phyloP scores from a whole-genome alignment of 1,139 yeast genomes.

The Taphrina populina region DNA sequence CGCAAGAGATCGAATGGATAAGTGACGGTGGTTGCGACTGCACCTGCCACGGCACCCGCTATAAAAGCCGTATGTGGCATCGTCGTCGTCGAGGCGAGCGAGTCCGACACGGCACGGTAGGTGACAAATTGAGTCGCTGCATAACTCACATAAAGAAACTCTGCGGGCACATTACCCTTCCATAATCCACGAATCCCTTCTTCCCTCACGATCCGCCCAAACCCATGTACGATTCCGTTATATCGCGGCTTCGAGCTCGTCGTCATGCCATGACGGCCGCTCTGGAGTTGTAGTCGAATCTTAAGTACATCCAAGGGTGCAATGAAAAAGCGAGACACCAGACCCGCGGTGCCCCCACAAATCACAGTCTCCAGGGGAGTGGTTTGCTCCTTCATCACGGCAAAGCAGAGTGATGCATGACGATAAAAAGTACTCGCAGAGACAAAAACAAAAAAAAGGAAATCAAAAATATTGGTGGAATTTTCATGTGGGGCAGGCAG shows the following conservation, averaged over 20 bases:
- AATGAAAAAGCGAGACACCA: constrained; percentile 54
- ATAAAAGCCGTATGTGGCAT: constrained; percentile 51
- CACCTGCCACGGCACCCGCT: constrained; percentile 77
- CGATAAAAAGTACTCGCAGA: no score
- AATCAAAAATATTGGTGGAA: no score
- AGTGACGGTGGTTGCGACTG: constrained; percentile 66
- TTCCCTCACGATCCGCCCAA: constrained; percentile 24
- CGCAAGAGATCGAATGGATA: constrained; percentile 87
- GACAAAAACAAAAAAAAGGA: no score
- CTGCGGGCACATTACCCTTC: constrained; percentile 96
- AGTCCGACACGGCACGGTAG: constrained; percentile 48
- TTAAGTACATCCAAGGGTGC: constrained; percentile 91
- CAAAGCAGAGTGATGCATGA: no score
- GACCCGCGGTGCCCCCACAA: constrained; percentile 35
- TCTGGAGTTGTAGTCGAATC: constrained; percentile 72
- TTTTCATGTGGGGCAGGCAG: no score
- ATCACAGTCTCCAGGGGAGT: constrained; percentile 27
- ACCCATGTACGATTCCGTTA: constrained; percentile 19
- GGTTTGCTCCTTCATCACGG: constrained; percentile 19
- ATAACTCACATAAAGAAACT: constrained; percentile 74
- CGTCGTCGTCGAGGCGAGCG: constrained; percentile 46
- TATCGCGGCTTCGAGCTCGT: neutral
- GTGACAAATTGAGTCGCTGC: constrained; percentile 83
- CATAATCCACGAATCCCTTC: constrained; percentile 51
- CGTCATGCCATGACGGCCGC: constrained; percentile 11